phyloP scores from a whole-genome alignment of 192 early-diverging fungal species.

The Helicostylum pulchrum region DNA sequence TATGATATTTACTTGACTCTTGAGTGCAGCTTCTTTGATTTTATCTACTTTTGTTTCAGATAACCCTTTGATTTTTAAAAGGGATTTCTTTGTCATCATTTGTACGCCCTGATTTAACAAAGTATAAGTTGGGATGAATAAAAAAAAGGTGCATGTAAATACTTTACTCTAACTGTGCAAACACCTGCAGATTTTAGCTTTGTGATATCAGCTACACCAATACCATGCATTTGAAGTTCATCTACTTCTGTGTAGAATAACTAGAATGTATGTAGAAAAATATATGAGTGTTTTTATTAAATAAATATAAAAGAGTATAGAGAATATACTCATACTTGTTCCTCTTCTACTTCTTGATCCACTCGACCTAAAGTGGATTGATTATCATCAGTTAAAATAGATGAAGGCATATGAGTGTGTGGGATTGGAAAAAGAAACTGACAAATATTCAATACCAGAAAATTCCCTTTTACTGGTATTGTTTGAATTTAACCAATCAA shows the following conservation, averaged over 20 bases:
- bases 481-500: too few relatives aligned
- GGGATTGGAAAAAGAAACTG: too few relatives aligned
- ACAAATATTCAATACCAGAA: too few relatives aligned
- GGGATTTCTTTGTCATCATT: constrained; percentile 64
- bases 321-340: neutral
- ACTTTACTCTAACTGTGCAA: constrained; percentile 64
- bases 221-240: constrained; percentile 58
- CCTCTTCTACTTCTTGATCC: neutral
- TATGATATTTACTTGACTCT: constrained; percentile 47
- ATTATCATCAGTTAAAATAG: too few relatives aligned
- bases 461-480: too few relatives aligned
- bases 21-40: constrained; percentile 75
- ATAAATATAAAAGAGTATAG: too few relatives aligned
- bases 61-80: constrained; percentile 76
- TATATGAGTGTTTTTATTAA: too few relatives aligned
- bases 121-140: too few relatives aligned
- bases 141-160: neutral
- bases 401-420: too few relatives aligned
- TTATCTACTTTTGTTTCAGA: constrained; percentile 85
- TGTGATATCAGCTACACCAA: constrained; percentile 73
- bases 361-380: neutral
- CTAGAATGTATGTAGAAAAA: constrained; percentile 2
- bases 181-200: constrained; percentile 77
- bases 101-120: constrained; percentile 54
- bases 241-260: constrained; percentile 47